phyloP scores from a whole-genome alignment of 441 rosid species.

The Kokia cookei region DNA sequence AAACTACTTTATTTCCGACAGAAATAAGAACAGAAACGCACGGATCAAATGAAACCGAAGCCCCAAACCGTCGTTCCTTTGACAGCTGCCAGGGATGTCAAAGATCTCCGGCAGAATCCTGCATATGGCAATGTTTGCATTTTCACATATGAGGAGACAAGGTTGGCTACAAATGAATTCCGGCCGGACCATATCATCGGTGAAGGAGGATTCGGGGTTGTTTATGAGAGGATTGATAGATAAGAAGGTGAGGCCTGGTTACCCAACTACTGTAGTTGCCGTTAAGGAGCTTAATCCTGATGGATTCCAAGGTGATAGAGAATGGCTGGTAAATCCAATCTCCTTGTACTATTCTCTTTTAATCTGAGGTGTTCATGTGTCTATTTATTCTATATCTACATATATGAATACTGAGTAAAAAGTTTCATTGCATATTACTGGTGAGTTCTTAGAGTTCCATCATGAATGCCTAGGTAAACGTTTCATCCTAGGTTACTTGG shows the following conservation, averaged over 20 bases:
- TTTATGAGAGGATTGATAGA: constrained; percentile 84
- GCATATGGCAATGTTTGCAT: constrained; percentile 71
- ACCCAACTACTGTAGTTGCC: constrained; percentile 59
- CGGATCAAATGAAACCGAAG: constrained; percentile 30
- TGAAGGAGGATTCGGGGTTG: constrained; percentile 95
- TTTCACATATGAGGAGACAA: constrained; percentile 82
- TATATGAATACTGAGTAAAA: background rate
- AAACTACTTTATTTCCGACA: constrained; percentile 24
- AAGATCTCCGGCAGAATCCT: constrained; percentile 69
- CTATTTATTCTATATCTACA: background rate
- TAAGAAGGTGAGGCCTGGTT: constrained; percentile 56
- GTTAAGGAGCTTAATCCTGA: constrained; percentile 59
- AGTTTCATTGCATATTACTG: background rate
- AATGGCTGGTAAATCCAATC: constrained; percentile 76
- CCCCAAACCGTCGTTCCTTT: constrained; percentile 22
- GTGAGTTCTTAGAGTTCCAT: too few species aligned
- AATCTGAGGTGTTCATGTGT: background rate
- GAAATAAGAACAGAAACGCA: constrained; percentile 18
- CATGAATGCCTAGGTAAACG: too few species aligned
- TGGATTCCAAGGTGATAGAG: constrained; percentile 82
- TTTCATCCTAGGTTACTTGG: background rate
- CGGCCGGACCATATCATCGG: constrained; percentile 87
- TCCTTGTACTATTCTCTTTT: constrained; percentile 10
- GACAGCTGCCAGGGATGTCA: constrained; percentile 53
- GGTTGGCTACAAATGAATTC: constrained; percentile 74